These are phyloP conservation scores for Cubamyces sp. DNA, from an alignment of 768 basidiomycete genomes.

Conservation along the genomic window DNA sequence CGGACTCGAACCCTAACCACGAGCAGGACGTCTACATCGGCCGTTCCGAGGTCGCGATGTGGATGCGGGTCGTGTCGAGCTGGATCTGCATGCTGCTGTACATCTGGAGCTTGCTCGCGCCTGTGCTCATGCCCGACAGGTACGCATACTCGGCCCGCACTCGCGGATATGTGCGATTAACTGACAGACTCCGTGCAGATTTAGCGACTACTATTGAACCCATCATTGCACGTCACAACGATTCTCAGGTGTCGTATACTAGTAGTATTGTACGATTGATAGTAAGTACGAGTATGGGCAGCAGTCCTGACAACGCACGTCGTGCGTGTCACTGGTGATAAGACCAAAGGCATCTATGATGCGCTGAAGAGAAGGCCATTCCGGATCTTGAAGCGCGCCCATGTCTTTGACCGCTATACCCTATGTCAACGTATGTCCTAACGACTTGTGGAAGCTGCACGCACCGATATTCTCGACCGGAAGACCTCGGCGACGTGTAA, in stretches of 20 bases:
- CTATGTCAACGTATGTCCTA: background rate
- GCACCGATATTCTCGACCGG: slow-evolving; percentile 35
- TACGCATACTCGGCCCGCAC: slow-evolving; percentile 42
- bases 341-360: background rate
- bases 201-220: slow-evolving; percentile 30
- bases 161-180: background rate
- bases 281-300: background rate
- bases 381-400: slow-evolving; percentile 42
- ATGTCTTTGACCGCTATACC: slow-evolving; percentile 42
- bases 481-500: slow-evolving; percentile 32
- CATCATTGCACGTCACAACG: background rate
- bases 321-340: background rate
- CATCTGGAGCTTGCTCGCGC: slow-evolving; percentile 86
- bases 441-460: background rate
- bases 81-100: slow-evolving; percentile 92
- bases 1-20: slow-evolving; percentile 50
- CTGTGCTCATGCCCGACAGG: slow-evolving; percentile 90
- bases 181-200: slow-evolving; percentile 18
- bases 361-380: slow-evolving; percentile 19
- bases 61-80: slow-evolving; percentile 96
- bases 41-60: slow-evolving; percentile 95
- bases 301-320: background rate
- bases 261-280: slow-evolving; percentile 16
- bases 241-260: background rate
- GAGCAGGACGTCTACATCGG: slow-evolving; percentile 87